phyloP scores from a whole-genome alignment of 202 grass and related monocot genomes.

The Schoenoplectus triqueter region DNA sequence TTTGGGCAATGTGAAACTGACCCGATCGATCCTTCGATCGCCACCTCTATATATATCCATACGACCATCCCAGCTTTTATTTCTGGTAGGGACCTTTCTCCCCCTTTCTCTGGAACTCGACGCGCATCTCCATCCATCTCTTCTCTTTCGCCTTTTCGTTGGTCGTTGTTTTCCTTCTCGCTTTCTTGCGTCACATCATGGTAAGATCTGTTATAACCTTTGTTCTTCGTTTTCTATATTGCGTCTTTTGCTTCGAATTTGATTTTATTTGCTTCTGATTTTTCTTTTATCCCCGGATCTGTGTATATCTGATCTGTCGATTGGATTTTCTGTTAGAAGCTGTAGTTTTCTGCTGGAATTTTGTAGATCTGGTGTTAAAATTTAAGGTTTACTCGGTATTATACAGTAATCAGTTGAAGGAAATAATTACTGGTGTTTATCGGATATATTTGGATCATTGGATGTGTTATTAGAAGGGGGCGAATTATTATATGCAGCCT shows the following conservation, averaged over 20 bases:
- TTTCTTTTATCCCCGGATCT: background rate
- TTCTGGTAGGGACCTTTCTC: background rate
- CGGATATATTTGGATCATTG: background rate
- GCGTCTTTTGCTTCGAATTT: background rate
- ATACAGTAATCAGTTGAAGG: background rate
- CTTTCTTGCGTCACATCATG: constrained; percentile 33
- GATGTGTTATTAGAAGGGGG: background rate
- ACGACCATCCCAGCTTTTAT: background rate
- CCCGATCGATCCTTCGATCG: no score
- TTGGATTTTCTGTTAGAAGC: background rate
- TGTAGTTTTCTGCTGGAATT: background rate
- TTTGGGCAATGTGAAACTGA: no score
- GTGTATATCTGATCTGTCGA: background rate
- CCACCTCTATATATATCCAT: background rate
- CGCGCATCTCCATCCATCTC: constrained; percentile 7
- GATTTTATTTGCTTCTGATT: background rate
- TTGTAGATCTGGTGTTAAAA: constrained; percentile 10
- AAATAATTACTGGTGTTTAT: background rate
- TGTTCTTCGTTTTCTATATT: background rate
- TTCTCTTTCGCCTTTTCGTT: background rate
- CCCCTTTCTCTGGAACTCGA: background rate
- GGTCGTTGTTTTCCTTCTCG: background rate
- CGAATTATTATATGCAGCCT: background rate
- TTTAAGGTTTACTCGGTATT: background rate
- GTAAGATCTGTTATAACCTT: constrained; percentile 24